phyloP scores from a whole-genome alignment of 2,329 filamentous ascomycete genomes.

The Aschersonia sp. region DNA sequence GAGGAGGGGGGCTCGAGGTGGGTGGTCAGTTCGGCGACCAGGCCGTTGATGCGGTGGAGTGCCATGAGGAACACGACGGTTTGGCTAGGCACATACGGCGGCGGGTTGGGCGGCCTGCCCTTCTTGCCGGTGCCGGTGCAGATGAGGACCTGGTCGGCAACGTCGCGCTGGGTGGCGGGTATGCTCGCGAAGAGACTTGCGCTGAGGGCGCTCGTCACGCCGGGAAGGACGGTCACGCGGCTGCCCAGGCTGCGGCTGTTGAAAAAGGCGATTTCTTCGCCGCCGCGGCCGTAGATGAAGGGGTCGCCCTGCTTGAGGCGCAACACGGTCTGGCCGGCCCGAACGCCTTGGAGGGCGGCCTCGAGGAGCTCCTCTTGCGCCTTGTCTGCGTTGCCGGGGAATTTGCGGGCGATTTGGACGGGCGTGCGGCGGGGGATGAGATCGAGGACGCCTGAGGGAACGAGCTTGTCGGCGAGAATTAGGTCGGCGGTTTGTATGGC shows the following conservation, averaged over 20 bases:
- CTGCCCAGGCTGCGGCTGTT: constrained; percentile 51
- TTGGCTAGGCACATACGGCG: constrained; percentile 58
- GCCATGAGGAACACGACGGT: constrained; percentile 95
- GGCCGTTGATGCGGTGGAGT: constrained; percentile 62
- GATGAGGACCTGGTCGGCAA: constrained; percentile 86
- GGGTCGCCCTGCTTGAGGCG: constrained; percentile 93
- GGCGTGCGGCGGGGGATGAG: constrained; percentile 81
- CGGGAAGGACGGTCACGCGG: constrained; percentile 59
- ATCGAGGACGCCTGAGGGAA: constrained; percentile 71
- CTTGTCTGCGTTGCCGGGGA: constrained; percentile 88
- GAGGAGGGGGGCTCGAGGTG: constrained; percentile 13
- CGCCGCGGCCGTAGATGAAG: constrained; percentile 88
- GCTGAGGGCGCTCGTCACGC: constrained; percentile 75
- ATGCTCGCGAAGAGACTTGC: constrained; percentile 82
- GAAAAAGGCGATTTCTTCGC: constrained; percentile 85
- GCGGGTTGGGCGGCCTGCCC: constrained; percentile 68
- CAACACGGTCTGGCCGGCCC: constrained; percentile 61
- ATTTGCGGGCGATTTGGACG: constrained; percentile 88
- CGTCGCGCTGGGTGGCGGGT: constrained; percentile 74
- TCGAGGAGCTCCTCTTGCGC: constrained; percentile 82
- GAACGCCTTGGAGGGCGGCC: constrained; percentile 54
- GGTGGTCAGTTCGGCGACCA: constrained; percentile 56
- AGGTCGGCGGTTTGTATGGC: constrained; percentile 62
- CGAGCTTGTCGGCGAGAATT: constrained; percentile 76
- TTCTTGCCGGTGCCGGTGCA: constrained; percentile 93